Percentiles rank a stretch among this genome's conserved stretches.
phyloP scores from a whole-genome alignment of 2,329 filamentous ascomycete species.

The Diplodia seriata region DNA sequence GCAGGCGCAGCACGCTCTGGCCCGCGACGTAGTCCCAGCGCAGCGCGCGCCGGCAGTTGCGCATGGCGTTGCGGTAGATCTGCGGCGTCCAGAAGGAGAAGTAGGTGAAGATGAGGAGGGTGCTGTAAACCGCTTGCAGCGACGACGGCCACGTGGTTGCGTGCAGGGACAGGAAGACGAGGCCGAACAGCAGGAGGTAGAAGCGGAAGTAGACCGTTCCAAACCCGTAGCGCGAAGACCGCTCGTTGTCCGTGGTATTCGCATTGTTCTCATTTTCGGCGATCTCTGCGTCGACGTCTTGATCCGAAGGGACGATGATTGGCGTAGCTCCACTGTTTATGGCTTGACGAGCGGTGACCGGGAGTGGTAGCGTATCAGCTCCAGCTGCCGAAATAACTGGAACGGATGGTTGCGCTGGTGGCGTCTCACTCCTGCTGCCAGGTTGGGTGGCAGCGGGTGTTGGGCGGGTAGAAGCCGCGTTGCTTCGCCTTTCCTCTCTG shows the following conservation, averaged over 20 bases:
- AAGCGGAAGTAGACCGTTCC: conserved; percentile 67
- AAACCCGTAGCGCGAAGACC: conserved; percentile 52
- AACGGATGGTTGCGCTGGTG: conserved; percentile 34
- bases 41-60: conserved; percentile 91
- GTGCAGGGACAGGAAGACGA: conserved; percentile 66
- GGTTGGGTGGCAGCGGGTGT: conserved; percentile 37
- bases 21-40: conserved; percentile 89
- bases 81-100: conserved; percentile 93
- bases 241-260: conserved; percentile 43
- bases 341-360: conserved; percentile 53
- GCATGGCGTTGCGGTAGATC: conserved; percentile 85
- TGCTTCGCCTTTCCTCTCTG: conserved; percentile 53
- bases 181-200: conserved; percentile 64
- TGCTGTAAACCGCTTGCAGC: conserved; percentile 62
- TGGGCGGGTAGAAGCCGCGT: conserved; percentile 31
- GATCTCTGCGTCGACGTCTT: conserved; percentile 55
- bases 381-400: conserved; percentile 41
- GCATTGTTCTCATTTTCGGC: conserved; percentile 42
- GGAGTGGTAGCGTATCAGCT: conserved; percentile 55
- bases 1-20: conserved; percentile 77
- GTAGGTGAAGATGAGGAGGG: conserved; percentile 74
- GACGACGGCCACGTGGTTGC: conserved; percentile 63
- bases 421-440: conserved; percentile 36
- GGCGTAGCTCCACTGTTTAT: conserved; percentile 56
- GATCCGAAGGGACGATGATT: conserved; percentile 65